Percentiles rank a stretch among this genome's conserved stretches.
These are phyloP conservation scores for Amphicarpaea edgeworthii DNA, from an alignment of 306 rosid genomes.

Conservation along the genomic window DNA sequence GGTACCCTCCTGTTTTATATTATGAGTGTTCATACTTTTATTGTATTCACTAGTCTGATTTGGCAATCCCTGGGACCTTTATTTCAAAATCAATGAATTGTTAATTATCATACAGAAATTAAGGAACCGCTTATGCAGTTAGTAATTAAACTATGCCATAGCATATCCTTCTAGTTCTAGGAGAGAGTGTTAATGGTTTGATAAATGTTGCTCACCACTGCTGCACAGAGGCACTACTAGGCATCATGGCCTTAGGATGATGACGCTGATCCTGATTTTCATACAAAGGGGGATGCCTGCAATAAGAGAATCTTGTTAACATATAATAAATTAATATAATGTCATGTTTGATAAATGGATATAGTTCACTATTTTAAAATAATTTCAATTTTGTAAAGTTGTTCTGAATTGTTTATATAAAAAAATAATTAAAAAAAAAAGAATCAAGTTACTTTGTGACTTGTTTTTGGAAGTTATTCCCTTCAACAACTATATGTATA, in stretches of 20 bases:
- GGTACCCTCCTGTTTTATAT: background rate
- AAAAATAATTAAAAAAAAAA: background rate
- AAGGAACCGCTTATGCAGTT: no score
- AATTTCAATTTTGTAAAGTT: background rate
- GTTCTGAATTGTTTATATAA: background rate
- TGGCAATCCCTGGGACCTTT: no score
- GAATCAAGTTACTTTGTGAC: background rate
- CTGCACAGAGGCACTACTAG: background rate
- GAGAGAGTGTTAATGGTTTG: background rate
- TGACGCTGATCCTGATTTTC: background rate
- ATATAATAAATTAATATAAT: background rate
- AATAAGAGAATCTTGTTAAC: background rate
- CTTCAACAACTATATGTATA: background rate
- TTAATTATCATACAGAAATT: no score
- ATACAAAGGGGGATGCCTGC: conserved; percentile 14
- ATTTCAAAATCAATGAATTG: no score
- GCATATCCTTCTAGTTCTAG: background rate
- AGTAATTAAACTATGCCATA: no score
- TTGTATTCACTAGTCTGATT: background rate
- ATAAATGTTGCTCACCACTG: conserved; percentile 29
- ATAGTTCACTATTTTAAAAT: background rate
- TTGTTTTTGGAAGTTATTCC: no score
- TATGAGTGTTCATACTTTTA: background rate
- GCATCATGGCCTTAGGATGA: background rate
- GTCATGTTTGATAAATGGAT: background rate